Evolutionary conservation across 176 grass and related monocot species (phyloP), one percentile per base, ranked within the genome.

Genomic region (Triticum turgidum): DNA sequence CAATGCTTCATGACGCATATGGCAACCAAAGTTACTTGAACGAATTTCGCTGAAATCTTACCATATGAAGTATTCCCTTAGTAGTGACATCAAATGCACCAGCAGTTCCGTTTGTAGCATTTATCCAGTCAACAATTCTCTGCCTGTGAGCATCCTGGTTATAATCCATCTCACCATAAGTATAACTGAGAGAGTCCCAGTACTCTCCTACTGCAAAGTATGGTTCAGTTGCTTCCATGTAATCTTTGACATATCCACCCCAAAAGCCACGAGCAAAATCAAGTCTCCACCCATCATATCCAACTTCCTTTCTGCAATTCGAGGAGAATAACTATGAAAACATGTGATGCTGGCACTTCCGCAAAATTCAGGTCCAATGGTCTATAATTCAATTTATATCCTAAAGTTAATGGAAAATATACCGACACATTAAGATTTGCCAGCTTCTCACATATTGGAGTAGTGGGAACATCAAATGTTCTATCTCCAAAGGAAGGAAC

Each of bases 201-300:
- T 92, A 99, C 86, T 99, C 97, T n/a, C 97, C 97, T 85, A 99
- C 97, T 17, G 92, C 92, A 85, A 99, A 99, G 80, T 84, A 92
- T 58, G 97, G 97, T 82, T 92, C 80, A 83, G 75, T 94, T 84
- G 97, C 84, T 86, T 99, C 97, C 64, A 99, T 27, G 81, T 99
- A 99, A 69, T 99, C 94, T 83, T 99, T 96, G 68, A 99, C 94
- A 82, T 99, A 99, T 84, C 97, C 97, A 85, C 97, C 97, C 97
- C 97, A 99, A 86, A 98, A 99, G 37, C 97, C 97, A 85, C 97
- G 93, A 83, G 94, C 97, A 80, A 99, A 99, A 85, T 99, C 97
- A 70, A 99, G 88, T 62, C 97, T 86, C 97, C 97, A 98, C 14
- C 97, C 97, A 91, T 98, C 97, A 49, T 98, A 98, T 88, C 97